These are phyloP conservation scores for Zygotorulaspora sp. DNA, from an alignment of 805 yeast genomes.

Conservation along the genomic window DNA sequence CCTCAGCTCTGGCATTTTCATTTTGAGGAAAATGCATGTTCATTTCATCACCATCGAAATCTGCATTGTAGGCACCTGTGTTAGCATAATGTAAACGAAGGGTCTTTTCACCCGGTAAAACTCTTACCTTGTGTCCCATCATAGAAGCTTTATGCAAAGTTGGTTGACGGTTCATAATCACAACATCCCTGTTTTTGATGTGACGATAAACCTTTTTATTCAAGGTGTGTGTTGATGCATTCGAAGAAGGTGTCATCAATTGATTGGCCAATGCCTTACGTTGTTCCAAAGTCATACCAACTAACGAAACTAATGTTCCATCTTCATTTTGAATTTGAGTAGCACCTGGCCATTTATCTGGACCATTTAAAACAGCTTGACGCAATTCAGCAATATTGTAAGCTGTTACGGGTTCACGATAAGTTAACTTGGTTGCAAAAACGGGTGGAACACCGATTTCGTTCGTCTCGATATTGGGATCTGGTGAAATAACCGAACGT, in stretches of 20 bases:
- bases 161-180: constrained; percentile 98
- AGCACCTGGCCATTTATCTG: constrained; percentile 99
- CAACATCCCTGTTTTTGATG: constrained; percentile 90
- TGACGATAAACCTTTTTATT: constrained; percentile 95
- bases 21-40: constrained; percentile 99
- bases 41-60: constrained; percentile 99
- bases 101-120: constrained; percentile 95
- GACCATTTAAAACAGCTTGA: constrained; percentile 95
- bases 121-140: constrained; percentile 99
- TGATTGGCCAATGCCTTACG: constrained; percentile 94
- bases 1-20: constrained; percentile 96
- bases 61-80: constrained; percentile 98
- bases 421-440: constrained; percentile 89
- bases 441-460: constrained; percentile 99
- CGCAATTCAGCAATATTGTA: constrained; percentile 87
- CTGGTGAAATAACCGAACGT: constrained; percentile 98
- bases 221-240: constrained; percentile 53
- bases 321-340: constrained; percentile 93
- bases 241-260: constrained; percentile 75
- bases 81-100: constrained; percentile 95
- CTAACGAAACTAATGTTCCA: constrained; percentile 73
- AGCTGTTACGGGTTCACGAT: constrained; percentile 96
- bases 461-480: constrained; percentile 95
- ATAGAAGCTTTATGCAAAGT: constrained; percentile 98
- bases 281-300: constrained; percentile 89